Conservation (phyloP, 441 rosid species). For the Brassica balearica region DNA sequence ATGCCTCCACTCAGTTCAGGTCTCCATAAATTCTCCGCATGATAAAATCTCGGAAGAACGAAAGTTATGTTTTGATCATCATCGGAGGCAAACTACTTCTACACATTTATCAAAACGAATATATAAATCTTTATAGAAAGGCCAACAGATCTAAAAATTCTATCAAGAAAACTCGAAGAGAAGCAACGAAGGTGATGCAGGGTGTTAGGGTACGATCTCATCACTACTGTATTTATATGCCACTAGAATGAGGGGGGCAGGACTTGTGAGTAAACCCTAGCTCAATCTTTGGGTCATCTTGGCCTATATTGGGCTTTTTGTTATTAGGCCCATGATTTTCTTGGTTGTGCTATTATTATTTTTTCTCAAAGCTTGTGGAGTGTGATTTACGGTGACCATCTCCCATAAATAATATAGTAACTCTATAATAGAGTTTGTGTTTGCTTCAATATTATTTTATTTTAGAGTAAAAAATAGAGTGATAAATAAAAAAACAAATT, state of each 20-base stretch:
- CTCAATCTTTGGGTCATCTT: neutral
- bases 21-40: conserved; percentile 61
- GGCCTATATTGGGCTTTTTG: neutral
- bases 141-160: neutral
- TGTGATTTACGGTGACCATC: too few species aligned
- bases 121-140: neutral
- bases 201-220: neutral
- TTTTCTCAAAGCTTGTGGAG: neutral
- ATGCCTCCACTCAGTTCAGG: conserved; percentile 47
- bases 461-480: too few species aligned
- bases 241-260: neutral
- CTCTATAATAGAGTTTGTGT: too few species aligned
- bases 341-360: neutral
- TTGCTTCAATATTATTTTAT: too few species aligned
- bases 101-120: neutral
- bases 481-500: too few species aligned
- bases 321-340: neutral
- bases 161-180: neutral
- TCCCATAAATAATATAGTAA: too few species aligned
- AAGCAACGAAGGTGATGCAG: neutral
- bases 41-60: conserved; percentile 69
- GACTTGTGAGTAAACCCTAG: conserved; percentile 23
- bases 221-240: conserved; percentile 13
- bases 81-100: conserved; percentile 34
- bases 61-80: conserved; percentile 54